These are phyloP conservation scores for Sporisorium iseilematis-ciliati DNA, from an alignment of 1,284 basidiomycete species.

Conservation along the genomic window DNA sequence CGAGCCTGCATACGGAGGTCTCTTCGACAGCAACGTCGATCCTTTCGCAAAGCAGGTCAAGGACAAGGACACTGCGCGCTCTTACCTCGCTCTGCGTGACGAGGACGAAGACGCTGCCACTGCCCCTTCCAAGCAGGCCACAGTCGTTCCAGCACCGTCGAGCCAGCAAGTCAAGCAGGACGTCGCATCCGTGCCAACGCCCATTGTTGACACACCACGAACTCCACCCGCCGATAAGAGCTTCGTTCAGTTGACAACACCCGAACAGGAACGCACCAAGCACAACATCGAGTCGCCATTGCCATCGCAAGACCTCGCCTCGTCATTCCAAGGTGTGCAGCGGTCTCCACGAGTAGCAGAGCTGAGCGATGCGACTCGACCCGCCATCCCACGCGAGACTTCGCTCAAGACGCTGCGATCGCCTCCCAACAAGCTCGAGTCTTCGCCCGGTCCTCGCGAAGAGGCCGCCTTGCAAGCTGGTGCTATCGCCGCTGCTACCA, in stretches of 20 bases:
- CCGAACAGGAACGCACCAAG: constrained; percentile 15
- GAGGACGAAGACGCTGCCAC: constrained; percentile 26
- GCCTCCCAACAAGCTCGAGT: constrained; percentile 38
- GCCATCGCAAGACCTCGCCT: constrained; percentile 8
- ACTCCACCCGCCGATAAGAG: constrained; percentile 30
- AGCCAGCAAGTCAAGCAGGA: constrained; percentile 5
- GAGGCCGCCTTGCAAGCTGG: constrained; percentile 41
- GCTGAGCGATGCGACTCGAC: background rate
- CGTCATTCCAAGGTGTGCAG: constrained; percentile 5
- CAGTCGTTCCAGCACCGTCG: background rate
- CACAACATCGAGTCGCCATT: constrained; percentile 11
- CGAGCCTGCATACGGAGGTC: constrained; percentile 24
- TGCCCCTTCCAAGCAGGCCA: constrained; percentile 1
- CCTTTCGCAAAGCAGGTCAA: constrained; percentile 6
- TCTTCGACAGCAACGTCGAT: constrained; percentile 15
- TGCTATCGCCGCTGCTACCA: constrained; percentile 23
- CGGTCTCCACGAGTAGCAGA: background rate
- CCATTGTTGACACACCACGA: constrained; percentile 6
- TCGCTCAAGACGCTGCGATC: constrained; percentile 40
- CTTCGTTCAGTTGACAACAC: constrained; percentile 25
- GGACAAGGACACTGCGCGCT: constrained; percentile 2
- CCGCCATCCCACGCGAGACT: constrained; percentile 26
- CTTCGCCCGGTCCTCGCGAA: constrained; percentile 27
- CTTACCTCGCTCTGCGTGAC: constrained; percentile 39
- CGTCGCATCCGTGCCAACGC: background rate